Evolutionary conservation across 768 basidiomycete species (phyloP).

Genomic region (Boletellus ananas): DNA sequence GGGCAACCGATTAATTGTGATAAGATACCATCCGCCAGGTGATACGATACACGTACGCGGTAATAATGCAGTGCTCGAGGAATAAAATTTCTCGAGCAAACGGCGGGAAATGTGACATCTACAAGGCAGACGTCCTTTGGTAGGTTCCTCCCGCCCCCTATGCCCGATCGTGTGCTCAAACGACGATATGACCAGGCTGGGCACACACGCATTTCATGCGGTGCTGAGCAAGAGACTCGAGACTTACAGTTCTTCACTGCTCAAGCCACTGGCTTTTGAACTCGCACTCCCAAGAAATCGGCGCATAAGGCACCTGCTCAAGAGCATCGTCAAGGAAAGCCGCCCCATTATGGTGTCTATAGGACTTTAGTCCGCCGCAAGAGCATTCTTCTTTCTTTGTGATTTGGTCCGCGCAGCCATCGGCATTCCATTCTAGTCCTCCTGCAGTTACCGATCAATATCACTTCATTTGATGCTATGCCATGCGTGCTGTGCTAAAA

Average conservation of each 20-base stretch:
- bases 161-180: slow-evolving; percentile 3
- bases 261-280: slow-evolving; percentile 49
- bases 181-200: slow-evolving; percentile 53
- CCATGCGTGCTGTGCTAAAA: not conserved
- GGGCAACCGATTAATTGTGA: slow-evolving; percentile 25
- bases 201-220: slow-evolving; percentile 71
- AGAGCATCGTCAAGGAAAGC: slow-evolving; percentile 38
- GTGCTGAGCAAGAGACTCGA: slow-evolving; percentile 55
- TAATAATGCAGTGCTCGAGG: slow-evolving; percentile 45
- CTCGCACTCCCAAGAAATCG: slow-evolving; percentile 45
- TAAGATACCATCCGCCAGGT: slow-evolving; percentile 57
- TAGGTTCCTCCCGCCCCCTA: slow-evolving; percentile 30
- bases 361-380: slow-evolving; percentile 12
- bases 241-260: slow-evolving; percentile 41
- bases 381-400: not conserved
- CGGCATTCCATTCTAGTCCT: not conserved
- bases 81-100: slow-evolving; percentile 38
- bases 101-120: slow-evolving; percentile 41
- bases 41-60: slow-evolving; percentile 52
- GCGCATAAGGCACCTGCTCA: slow-evolving; percentile 43
- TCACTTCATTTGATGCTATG: not conserved
- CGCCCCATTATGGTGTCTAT: slow-evolving; percentile 17
- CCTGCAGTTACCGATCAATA: not conserved
- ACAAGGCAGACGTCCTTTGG: slow-evolving; percentile 58
- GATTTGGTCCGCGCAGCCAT: not conserved